Conservation (phyloP, 2,329 filamentous ascomycete genomes). For the Fusarium sp. region DNA sequence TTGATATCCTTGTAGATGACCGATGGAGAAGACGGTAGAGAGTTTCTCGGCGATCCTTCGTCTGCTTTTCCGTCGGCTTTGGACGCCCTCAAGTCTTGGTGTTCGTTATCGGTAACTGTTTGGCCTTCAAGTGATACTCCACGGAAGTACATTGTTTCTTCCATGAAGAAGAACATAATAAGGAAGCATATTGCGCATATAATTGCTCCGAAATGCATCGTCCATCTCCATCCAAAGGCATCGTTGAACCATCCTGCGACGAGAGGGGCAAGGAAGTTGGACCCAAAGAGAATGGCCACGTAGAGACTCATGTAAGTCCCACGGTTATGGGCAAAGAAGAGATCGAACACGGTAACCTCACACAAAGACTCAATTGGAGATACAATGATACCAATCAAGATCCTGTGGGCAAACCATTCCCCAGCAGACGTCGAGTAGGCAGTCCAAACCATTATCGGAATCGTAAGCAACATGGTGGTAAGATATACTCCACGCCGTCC, state of each 20-base stretch:
- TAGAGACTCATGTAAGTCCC: constrained; percentile 6
- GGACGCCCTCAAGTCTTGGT: not conserved
- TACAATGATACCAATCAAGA: not conserved
- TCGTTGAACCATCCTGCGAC: not conserved
- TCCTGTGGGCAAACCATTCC: not conserved
- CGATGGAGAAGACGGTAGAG: not conserved
- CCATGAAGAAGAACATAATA: not conserved
- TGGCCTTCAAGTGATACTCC: not conserved
- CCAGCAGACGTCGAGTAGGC: not conserved
- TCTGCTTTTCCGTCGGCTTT: not conserved
- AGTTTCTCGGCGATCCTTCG: not conserved
- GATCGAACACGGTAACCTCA: not conserved
- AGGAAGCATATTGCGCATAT: not conserved
- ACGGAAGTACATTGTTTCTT: constrained; percentile 4
- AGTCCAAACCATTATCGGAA: constrained; percentile 1
- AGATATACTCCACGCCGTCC: not conserved
- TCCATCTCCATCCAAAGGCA: not conserved
- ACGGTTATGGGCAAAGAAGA: not conserved
- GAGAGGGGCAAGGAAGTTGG: not conserved
- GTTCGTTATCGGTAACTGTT: not conserved
- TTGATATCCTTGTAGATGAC: not conserved
- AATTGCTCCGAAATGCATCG: not conserved
- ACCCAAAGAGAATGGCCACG: not conserved
- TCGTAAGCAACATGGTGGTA: not conserved
- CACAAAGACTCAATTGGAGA: not conserved